Conservation (phyloP, 305 asterid species). For the Fraxinus sp. region DNA sequence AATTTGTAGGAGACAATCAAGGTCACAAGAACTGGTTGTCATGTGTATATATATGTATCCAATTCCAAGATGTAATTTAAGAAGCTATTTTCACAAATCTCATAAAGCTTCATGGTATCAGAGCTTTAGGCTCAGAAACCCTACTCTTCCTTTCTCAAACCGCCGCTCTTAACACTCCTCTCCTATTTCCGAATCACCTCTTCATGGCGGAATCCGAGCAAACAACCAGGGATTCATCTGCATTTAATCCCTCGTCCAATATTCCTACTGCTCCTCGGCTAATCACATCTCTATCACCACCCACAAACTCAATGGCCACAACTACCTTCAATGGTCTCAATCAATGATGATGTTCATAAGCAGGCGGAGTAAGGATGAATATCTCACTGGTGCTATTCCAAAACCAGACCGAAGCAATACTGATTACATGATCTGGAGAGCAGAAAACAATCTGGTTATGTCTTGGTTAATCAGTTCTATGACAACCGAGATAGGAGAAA, state of each 20-base stretch:
- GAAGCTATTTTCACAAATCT: too few species aligned
- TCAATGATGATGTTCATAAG: not conserved
- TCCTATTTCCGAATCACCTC: too few species aligned
- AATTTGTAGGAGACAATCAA: too few species aligned
- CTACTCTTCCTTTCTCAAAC: not conserved
- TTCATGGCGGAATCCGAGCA: not conserved
- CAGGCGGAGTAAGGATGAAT: not conserved
- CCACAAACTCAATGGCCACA: slow-evolving; percentile 9
- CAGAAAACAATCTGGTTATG: slow-evolving; percentile 6
- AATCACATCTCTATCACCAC: not conserved
- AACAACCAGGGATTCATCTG: not conserved
- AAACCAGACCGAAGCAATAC: not conserved
- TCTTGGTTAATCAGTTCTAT: slow-evolving; percentile 1
- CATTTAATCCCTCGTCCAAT: not conserved
- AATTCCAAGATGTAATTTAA: too few species aligned
- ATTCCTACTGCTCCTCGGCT: not conserved
- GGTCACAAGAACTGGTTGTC: too few species aligned
- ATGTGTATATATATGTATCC: too few species aligned
- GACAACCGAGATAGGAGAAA: not conserved
- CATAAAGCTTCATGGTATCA: too few species aligned
- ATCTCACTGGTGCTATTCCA: not conserved
- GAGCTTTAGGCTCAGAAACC: too few species aligned
- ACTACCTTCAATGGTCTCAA: slow-evolving; percentile 9
- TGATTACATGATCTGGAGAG: not conserved
- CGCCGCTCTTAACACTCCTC: not conserved